These are phyloP conservation scores for Podaxis pistillaris DNA, from an alignment of 768 basidiomycete genomes.

Conservation along the genomic window DNA sequence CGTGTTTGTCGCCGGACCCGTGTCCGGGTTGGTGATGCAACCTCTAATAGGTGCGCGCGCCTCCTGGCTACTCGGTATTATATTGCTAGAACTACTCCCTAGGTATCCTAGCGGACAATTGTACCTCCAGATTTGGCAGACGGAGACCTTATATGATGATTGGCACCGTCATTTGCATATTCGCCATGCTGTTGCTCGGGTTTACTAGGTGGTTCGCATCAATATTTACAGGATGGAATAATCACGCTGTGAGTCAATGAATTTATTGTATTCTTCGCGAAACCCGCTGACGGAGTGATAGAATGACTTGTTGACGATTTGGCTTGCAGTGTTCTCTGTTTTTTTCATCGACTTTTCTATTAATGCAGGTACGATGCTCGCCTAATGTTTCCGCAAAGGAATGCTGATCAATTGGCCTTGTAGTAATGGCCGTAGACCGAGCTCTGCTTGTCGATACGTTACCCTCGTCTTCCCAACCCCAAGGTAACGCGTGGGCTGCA, in stretches of 20 bases:
- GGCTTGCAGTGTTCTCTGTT: constrained; percentile 62
- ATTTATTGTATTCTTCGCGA: neutral
- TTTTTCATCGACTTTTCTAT: constrained; percentile 60
- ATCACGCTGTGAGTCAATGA: constrained; percentile 25
- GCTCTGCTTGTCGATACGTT: constrained; percentile 87
- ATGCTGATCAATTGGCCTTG: neutral
- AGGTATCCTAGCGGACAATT: constrained; percentile 78
- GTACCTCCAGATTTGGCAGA: constrained; percentile 79
- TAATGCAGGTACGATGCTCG: constrained; percentile 37
- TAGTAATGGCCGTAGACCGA: constrained; percentile 88
- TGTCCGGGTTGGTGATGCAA: constrained; percentile 89
- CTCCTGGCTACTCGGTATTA: neutral
- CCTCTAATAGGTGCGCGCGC: constrained; percentile 73
- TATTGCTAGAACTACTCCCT: constrained; percentile 25
- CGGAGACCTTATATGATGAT: constrained; percentile 83
- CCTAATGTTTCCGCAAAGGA: neutral
- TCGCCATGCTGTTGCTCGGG: constrained; percentile 79
- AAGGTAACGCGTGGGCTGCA: constrained; percentile 94
- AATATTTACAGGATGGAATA: constrained; percentile 36
- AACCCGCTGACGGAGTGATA: neutral
- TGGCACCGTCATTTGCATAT: constrained; percentile 62
- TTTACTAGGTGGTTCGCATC: constrained; percentile 73
- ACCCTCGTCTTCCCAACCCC: constrained; percentile 70
- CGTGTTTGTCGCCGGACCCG: constrained; percentile 90
- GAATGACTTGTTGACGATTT: constrained; percentile 67